A percentile compares a stretch with the other conserved stretches of the same genome.
These are phyloP conservation scores for Phlebiopsis flavidoalba DNA, from an alignment of 768 basidiomycete species.

Conservation along the genomic window DNA sequence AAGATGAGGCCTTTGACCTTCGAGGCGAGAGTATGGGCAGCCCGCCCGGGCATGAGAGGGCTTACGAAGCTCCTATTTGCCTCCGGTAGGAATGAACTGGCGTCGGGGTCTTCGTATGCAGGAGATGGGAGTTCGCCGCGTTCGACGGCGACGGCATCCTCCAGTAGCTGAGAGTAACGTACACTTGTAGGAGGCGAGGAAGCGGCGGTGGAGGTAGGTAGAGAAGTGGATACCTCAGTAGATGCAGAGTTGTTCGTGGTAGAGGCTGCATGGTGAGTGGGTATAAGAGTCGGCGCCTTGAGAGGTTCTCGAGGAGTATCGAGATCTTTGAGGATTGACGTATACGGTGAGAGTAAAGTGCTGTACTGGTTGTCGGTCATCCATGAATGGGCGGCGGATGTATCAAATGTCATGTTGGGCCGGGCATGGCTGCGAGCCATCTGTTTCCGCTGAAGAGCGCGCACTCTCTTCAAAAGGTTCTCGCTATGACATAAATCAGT, in stretches of 20 bases:
- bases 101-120: background rate
- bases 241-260: background rate
- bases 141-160: conserved; percentile 43
- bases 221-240: background rate
- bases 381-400: conserved; percentile 42
- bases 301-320: conserved; percentile 24
- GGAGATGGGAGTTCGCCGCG: background rate
- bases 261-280: background rate
- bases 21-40: conserved; percentile 36
- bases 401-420: conserved; percentile 32
- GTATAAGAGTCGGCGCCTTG: background rate
- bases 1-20: conserved; percentile 54
- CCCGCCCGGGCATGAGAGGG: conserved; percentile 5
- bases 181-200: conserved; percentile 21
- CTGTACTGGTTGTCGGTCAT: conserved; percentile 28
- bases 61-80: background rate
- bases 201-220: background rate
- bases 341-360: conserved; percentile 8
- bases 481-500: conserved; percentile 32
- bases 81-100: background rate
- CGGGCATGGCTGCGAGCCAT: conserved; percentile 51
- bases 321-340: conserved; percentile 4
- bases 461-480: conserved; percentile 43
- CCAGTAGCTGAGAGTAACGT: conserved; percentile 52
- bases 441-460: conserved; percentile 58